Evolutionary conservation across 306 rosid species (phyloP).

Genomic region (Rosa chinensis): DNA sequence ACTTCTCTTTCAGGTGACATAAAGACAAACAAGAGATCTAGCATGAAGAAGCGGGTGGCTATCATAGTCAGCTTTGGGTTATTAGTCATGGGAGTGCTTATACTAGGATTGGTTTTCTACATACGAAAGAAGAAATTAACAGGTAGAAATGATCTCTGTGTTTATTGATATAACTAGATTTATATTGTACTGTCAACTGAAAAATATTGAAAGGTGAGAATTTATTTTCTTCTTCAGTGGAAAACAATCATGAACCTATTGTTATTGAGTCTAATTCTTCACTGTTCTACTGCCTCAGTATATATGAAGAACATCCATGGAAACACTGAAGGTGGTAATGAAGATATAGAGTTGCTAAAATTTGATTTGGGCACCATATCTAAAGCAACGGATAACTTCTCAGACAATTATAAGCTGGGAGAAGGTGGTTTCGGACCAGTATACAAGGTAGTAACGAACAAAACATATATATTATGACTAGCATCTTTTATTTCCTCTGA

Average conservation of each 20-base stretch:
- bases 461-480: not conserved
- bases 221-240: not conserved
- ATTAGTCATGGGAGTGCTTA: not conserved
- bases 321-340: not conserved
- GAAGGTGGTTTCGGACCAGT: conserved; percentile 62
- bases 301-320: not conserved
- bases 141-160: not conserved
- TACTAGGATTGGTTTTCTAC: conserved; percentile 6
- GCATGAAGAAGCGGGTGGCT: not conserved
- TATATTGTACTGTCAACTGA: too few relatives aligned
- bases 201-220: not conserved
- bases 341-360: conserved; percentile 38
- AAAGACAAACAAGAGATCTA: not conserved
- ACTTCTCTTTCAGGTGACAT: not conserved
- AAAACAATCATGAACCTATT: not conserved
- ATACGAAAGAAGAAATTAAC: not conserved
- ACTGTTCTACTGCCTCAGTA: not conserved
- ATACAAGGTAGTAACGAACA: conserved; percentile 28
- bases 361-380: conserved; percentile 30
- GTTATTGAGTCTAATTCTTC: not conserved
- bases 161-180: not conserved
- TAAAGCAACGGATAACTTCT: conserved; percentile 37
- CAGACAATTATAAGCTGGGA: conserved; percentile 34
- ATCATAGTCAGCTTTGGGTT: not conserved
- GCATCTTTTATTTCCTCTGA: not conserved